Conservation (phyloP, 495 filamentous ascomycete genomes). For the Halenospora varia region DNA sequence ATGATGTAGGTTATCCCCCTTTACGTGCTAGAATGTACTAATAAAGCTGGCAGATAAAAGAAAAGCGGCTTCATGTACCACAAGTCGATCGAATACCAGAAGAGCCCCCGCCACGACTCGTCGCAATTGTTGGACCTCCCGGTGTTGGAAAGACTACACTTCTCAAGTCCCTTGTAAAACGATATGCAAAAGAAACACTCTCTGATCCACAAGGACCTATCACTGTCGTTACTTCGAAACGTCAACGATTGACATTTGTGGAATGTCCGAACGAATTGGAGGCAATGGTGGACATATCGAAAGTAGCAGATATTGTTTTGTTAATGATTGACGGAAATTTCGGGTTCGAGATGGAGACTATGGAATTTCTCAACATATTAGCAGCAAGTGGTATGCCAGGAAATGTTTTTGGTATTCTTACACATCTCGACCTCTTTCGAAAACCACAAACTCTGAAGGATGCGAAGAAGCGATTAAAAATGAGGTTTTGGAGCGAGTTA, state of each 20-base stretch:
- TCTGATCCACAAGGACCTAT: constrained; percentile 86
- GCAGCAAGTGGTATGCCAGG: constrained; percentile 92
- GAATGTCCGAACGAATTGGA: constrained; percentile 96
- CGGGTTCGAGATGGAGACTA: constrained; percentile 99
- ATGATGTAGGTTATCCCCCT: constrained; percentile 62
- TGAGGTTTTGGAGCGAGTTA: constrained; percentile 92
- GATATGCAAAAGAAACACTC: constrained; percentile 94
- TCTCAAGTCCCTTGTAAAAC: constrained; percentile 86
- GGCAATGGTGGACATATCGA: constrained; percentile 91
- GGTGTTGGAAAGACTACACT: constrained; percentile 66
- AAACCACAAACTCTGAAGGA: constrained; percentile 84
- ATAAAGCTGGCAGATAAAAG: constrained; percentile 63
- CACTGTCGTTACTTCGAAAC: constrained; percentile 92
- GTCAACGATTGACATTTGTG: constrained; percentile 86
- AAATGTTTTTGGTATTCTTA: constrained; percentile 95
- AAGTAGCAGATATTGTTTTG: constrained; percentile 93
- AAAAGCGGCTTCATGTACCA: constrained; percentile 93
- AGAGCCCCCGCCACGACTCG: constrained; percentile 89
- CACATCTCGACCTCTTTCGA: constrained; percentile 91
- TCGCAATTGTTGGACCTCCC: constrained; percentile 88
- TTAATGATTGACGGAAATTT: constrained; percentile 98
- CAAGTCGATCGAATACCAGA: constrained; percentile 92
- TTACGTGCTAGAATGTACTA: background rate
- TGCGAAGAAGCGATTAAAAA: constrained; percentile 93
- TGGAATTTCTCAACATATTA: constrained; percentile 95